Percentiles rank a stretch among this genome's conserved stretches.
phyloP scores from a whole-genome alignment of 2,329 filamentous ascomycete genomes.

The Aspergillus neotritici region DNA sequence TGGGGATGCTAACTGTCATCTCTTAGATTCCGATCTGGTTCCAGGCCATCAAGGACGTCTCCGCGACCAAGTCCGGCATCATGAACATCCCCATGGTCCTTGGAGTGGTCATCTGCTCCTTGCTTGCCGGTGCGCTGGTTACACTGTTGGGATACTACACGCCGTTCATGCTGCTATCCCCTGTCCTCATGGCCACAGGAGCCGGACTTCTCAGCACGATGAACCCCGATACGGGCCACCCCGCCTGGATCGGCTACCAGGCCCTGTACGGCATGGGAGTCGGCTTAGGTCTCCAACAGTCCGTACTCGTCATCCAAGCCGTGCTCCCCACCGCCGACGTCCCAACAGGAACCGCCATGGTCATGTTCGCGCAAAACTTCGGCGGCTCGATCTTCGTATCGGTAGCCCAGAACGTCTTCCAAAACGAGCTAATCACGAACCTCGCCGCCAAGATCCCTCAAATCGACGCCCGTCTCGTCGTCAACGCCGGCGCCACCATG shows the following conservation, averaged over 20 bases:
- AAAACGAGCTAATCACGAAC: conserved; percentile 28
- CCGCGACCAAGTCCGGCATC: conserved; percentile 33
- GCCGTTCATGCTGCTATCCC: conserved; percentile 34
- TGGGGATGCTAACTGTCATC: not conserved
- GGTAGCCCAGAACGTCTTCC: conserved; percentile 32
- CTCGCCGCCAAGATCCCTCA: conserved; percentile 21
- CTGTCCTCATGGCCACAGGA: conserved; percentile 30
- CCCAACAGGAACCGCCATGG: conserved; percentile 30
- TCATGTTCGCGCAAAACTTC: conserved; percentile 35
- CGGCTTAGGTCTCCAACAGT: conserved; percentile 33
- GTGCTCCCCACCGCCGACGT: conserved; percentile 28
- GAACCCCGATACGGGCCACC: conserved; percentile 23
- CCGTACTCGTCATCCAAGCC: conserved; percentile 33
- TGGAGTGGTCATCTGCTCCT: conserved; percentile 25
- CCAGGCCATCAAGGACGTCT: conserved; percentile 34
- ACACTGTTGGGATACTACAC: conserved; percentile 35
- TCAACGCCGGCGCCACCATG: conserved; percentile 35
- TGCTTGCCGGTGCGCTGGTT: conserved; percentile 28
- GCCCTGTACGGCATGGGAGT: conserved; percentile 32
- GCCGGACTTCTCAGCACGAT: conserved; percentile 35
- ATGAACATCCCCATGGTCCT: conserved; percentile 35
- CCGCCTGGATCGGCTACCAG: conserved; percentile 38
- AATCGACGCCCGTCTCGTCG: conserved; percentile 22
- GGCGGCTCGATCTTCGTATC: conserved; percentile 35
- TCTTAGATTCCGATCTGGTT: conserved; percentile 41